These are phyloP conservation scores for Phytophthora ramorum DNA, from an alignment of 352 stramenopile genomes.

Conservation along the genomic window DNA sequence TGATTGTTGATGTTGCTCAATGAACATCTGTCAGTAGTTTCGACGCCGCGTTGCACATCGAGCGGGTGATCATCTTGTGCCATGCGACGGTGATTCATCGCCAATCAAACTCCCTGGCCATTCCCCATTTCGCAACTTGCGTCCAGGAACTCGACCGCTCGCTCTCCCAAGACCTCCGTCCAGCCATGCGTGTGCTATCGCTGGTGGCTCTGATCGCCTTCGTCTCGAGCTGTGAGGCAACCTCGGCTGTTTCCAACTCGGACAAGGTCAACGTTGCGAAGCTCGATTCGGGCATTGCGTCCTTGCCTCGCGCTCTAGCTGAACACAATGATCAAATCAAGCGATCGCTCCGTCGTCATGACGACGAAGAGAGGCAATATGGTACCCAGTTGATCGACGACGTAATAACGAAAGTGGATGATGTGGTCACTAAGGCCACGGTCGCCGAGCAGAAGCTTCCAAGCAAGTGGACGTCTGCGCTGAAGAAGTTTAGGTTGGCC, in stretches of 20 bases:
- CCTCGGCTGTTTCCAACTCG: background rate
- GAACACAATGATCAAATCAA: background rate
- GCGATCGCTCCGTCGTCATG: background rate
- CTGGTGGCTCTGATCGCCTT: background rate
- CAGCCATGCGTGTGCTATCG: slow-evolving; percentile 3
- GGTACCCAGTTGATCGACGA: slow-evolving; percentile 2
- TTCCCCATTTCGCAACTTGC: no score
- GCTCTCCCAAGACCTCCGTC: background rate
- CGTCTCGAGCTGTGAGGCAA: background rate
- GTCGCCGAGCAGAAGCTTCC: background rate
- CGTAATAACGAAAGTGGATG: background rate
- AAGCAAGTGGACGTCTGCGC: background rate
- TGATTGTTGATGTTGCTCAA: no score
- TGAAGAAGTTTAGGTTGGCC: background rate
- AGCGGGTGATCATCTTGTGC: no score
- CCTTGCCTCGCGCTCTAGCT: background rate
- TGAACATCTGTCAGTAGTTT: no score
- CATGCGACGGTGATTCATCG: no score
- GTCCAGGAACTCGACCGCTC: no score
- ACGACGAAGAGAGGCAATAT: slow-evolving; percentile 5
- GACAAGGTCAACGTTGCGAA: background rate
- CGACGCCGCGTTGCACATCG: no score
- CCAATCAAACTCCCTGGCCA: no score
- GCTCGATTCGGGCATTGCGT: background rate
- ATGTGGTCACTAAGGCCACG: background rate